Conservation (phyloP, 1,284 basidiomycete genomes). For the Xerocomus minutiporus region DNA sequence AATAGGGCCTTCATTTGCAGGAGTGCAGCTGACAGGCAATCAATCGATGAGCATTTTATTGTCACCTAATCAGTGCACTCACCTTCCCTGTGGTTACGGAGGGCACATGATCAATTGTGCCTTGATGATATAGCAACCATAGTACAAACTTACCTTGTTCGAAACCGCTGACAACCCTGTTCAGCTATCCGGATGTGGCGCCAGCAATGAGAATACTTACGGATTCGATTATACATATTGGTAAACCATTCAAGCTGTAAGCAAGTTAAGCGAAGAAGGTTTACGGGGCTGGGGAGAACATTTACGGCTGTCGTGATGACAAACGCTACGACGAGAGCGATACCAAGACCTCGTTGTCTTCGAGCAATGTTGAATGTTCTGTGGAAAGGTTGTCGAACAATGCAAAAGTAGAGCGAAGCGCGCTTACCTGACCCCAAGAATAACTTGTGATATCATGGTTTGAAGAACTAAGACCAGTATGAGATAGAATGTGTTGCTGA, state of each 20-base stretch:
- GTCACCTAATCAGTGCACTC: neutral
- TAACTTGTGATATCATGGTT: conserved; percentile 35
- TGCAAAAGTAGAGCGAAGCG: neutral
- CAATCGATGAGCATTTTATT: neutral
- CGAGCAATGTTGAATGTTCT: conserved; percentile 35
- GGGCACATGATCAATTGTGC: conserved; percentile 6
- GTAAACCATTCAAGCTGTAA: conserved; percentile 31
- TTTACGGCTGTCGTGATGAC: conserved; percentile 20
- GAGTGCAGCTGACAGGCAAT: conserved; percentile 31
- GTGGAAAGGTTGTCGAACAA: neutral
- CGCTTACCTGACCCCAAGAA: conserved; percentile 30
- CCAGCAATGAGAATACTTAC: conserved; percentile 16
- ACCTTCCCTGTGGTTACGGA: conserved; percentile 25
- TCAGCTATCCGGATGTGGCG: conserved; percentile 9
- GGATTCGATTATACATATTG: conserved; percentile 26
- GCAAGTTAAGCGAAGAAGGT: neutral
- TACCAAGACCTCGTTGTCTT: conserved; percentile 22
- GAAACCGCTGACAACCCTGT: conserved; percentile 15
- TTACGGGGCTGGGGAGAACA: neutral
- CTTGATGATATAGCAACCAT: neutral
- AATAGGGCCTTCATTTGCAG: conserved; percentile 27
- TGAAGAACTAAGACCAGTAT: conserved; percentile 21
- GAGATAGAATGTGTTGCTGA: neutral
- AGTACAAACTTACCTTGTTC: conserved; percentile 17
- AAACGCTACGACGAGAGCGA: conserved; percentile 18